phyloP scores from a whole-genome alignment of 441 rosid genomes.

The Brassica balearica region DNA sequence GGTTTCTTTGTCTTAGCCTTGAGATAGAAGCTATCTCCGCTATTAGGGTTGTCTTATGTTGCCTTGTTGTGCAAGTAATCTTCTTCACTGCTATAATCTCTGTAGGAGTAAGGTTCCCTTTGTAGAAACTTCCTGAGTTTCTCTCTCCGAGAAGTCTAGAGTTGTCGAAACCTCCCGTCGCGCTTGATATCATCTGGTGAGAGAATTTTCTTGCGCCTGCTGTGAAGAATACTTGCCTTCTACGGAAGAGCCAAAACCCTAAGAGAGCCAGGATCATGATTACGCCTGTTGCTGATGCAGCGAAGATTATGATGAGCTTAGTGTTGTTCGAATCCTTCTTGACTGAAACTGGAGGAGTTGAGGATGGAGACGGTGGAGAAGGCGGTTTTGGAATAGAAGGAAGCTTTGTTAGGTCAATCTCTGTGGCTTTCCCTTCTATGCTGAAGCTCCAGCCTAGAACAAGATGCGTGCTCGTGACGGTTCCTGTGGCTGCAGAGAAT shows the following conservation, averaged over 20 bases:
- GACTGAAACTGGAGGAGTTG: slow-evolving; percentile 9
- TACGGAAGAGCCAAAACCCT: neutral
- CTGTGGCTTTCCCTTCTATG: slow-evolving; percentile 27
- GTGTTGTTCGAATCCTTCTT: neutral
- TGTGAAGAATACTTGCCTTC: neutral
- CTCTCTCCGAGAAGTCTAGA: slow-evolving; percentile 35
- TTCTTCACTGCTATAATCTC: slow-evolving; percentile 37
- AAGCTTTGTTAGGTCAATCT: slow-evolving; percentile 37
- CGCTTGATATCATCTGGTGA: slow-evolving; percentile 26
- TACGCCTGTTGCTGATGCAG: slow-evolving; percentile 2
- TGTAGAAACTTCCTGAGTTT: slow-evolving; percentile 34
- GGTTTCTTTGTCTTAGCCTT: slow-evolving; percentile 33
- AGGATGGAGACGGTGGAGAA: slow-evolving; percentile 8
- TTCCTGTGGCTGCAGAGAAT: slow-evolving; percentile 29
- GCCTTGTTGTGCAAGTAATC: slow-evolving; percentile 39
- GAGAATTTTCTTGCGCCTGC: slow-evolving; percentile 34
- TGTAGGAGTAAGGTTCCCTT: slow-evolving; percentile 31
- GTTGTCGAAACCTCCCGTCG: slow-evolving; percentile 26
- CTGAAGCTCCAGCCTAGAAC: slow-evolving; percentile 40
- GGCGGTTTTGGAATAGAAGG: slow-evolving; percentile 34
- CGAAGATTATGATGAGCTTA: slow-evolving; percentile 16
- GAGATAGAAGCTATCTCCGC: slow-evolving; percentile 21
- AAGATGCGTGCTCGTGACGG: slow-evolving; percentile 37
- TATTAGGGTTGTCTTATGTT: slow-evolving; percentile 28
- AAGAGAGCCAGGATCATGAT: neutral